phyloP scores from a whole-genome alignment of 2,329 filamentous ascomycete species.

The Coniochaeta pulveracea region DNA sequence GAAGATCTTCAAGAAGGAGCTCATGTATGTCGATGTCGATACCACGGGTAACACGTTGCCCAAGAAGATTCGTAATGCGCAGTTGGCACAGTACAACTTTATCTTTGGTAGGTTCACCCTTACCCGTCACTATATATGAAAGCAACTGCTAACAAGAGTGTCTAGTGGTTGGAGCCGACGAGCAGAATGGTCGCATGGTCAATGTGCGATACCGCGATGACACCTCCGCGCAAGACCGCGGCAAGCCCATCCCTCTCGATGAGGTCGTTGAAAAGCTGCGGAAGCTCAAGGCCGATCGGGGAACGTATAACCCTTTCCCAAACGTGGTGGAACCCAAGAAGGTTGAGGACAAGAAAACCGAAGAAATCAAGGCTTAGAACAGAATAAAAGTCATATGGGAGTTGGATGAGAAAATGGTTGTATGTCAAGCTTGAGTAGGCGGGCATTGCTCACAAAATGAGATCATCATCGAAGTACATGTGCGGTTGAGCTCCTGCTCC shows the following conservation, averaged over 20 bases:
- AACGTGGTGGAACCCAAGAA: conserved; percentile 8
- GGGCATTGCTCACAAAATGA: too few species aligned
- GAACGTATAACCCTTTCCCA: conserved; percentile 24
- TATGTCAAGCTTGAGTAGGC: too few species aligned
- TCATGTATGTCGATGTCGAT: conserved; percentile 62
- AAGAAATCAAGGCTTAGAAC: conserved; percentile 7
- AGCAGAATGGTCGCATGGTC: conserved; percentile 47
- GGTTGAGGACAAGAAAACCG: conserved; percentile 10
- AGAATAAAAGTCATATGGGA: neutral
- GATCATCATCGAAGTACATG: too few species aligned
- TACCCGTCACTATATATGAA: too few species aligned
- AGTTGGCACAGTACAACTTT: conserved; percentile 75
- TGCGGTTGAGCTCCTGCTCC: too few species aligned
- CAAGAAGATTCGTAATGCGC: conserved; percentile 79
- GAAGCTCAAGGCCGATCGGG: conserved; percentile 37
- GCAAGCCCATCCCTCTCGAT: conserved; percentile 44
- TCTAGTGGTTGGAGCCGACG: conserved; percentile 49
- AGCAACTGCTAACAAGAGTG: too few species aligned
- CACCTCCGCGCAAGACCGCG: conserved; percentile 48
- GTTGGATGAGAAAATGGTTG: too few species aligned
- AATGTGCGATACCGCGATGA: conserved; percentile 56
- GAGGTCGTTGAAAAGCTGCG: conserved; percentile 45
- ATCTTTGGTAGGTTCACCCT: conserved; percentile 59
- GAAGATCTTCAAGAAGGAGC: conserved; percentile 52
- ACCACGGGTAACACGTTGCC: conserved; percentile 70